These are phyloP conservation scores for Dalbergia oliveri DNA, from an alignment of 306 rosid genomes.

Conservation along the genomic window DNA sequence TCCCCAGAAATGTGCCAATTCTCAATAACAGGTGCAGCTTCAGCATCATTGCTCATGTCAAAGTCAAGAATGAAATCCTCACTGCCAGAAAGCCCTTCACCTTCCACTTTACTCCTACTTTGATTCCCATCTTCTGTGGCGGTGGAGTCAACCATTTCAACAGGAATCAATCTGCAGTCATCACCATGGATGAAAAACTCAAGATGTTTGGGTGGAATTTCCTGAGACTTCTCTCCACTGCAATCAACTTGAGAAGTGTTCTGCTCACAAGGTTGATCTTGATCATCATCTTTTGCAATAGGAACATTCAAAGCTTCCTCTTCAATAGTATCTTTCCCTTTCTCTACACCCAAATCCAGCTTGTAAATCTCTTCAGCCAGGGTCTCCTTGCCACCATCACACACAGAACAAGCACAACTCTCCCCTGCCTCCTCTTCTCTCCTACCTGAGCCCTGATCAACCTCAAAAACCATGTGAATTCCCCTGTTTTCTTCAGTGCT, in stretches of 20 bases:
- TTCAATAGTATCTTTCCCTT: conserved; percentile 47
- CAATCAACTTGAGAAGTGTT: conserved; percentile 42
- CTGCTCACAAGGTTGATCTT: conserved; percentile 51
- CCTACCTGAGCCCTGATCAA: conserved; percentile 53
- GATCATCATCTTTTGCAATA: conserved; percentile 30
- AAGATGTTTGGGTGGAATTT: conserved; percentile 64
- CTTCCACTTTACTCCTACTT: conserved; percentile 49
- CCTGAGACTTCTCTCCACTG: conserved; percentile 44
- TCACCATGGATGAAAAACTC: conserved; percentile 86
- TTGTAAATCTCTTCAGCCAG: conserved; percentile 54
- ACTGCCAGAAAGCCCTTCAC: conserved; percentile 48
- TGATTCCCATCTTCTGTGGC: conserved; percentile 44
- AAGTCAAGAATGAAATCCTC: conserved; percentile 89
- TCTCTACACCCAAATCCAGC: conserved; percentile 45
- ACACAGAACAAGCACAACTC: conserved; percentile 65
- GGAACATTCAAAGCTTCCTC: conserved; percentile 46
- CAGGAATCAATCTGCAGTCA: conserved; percentile 82
- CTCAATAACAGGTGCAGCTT: conserved; percentile 62
- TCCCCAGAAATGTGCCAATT: conserved; percentile 76
- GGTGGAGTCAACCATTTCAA: conserved; percentile 66
- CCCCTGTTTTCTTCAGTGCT: conserved; percentile 57
- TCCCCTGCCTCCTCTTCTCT: conserved; percentile 58
- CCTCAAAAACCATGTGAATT: conserved; percentile 57
- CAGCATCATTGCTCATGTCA: conserved; percentile 56
- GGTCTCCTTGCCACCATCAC: conserved; percentile 59